Conservation (phyloP, 2,329 filamentous ascomycete species). For the Botrytis pseudocinerea region DNA sequence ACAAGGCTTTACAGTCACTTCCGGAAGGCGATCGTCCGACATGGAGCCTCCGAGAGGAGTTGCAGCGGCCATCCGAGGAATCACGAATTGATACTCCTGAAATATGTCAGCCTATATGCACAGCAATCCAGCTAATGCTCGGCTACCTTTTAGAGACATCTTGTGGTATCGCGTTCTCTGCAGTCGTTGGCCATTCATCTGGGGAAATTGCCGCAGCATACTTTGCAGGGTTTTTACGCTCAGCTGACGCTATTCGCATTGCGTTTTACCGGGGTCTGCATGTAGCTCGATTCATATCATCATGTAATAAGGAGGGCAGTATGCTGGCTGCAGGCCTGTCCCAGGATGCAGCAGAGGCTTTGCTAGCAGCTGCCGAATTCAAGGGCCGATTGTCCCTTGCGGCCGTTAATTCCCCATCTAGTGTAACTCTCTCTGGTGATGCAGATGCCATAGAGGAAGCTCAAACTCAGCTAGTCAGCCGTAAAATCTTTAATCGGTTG, state of each 20-base stretch:
- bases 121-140: background rate
- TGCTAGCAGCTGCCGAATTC: conserved; percentile 20
- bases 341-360: conserved; percentile 23
- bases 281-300: background rate
- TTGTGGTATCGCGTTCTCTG: background rate
- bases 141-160: background rate
- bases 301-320: conserved; percentile 20
- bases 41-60: background rate
- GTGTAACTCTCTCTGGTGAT: conserved; percentile 38
- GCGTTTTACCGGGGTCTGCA: conserved; percentile 30
- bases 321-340: conserved; percentile 30
- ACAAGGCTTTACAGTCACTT: background rate
- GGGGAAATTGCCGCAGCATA: background rate
- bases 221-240: background rate
- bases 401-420: conserved; percentile 36
- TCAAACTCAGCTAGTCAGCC: conserved; percentile 16
- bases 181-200: background rate
- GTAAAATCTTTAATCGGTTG: conserved; percentile 28
- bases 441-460: conserved; percentile 28
- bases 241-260: background rate
- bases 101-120: background rate
- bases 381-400: conserved; percentile 38
- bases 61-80: background rate
- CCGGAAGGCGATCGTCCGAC: background rate
- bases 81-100: background rate